Percentiles rank a stretch among this genome's conserved stretches.
Conservation (phyloP, 805 yeast species). For the Candida patagonica region DNA sequence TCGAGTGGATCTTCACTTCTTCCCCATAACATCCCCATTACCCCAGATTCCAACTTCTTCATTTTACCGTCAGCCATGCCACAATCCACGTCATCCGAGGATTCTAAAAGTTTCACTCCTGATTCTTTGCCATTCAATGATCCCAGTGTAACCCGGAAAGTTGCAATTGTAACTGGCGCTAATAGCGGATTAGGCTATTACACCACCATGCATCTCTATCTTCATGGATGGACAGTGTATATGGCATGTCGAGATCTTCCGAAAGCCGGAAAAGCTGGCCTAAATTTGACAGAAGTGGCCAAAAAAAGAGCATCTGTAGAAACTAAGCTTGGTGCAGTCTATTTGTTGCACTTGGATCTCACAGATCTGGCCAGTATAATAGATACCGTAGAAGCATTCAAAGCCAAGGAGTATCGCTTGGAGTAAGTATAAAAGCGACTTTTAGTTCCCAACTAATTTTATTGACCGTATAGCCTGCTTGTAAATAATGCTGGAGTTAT, state of each 20-base stretch:
- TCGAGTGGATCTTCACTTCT: no score
- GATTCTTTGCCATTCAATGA: slow-evolving; percentile 51
- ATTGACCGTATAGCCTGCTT: slow-evolving; percentile 42
- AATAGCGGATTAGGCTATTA: slow-evolving; percentile 74
- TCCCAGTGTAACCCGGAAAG: slow-evolving; percentile 45
- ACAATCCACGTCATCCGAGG: no score
- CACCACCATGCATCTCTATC: slow-evolving; percentile 62
- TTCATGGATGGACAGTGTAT: slow-evolving; percentile 71
- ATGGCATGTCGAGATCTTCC: slow-evolving; percentile 59
- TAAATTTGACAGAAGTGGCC: slow-evolving; percentile 49
- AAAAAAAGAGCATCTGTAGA: slow-evolving; percentile 17
- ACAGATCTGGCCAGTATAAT: slow-evolving; percentile 10
- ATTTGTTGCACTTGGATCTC: slow-evolving; percentile 11
- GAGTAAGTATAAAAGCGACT: slow-evolving; percentile 3
- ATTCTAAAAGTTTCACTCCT: slow-evolving; percentile 27
- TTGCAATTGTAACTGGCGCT: slow-evolving; percentile 74
- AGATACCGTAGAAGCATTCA: slow-evolving; percentile 8
- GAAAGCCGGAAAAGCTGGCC: slow-evolving; percentile 48
- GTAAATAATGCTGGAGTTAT: slow-evolving; percentile 75
- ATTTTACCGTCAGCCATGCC: neutral
- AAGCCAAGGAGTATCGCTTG: slow-evolving; percentile 18
- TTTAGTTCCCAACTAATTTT: neutral
- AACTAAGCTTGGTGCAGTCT: slow-evolving; percentile 11
- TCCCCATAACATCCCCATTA: no score
- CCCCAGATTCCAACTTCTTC: neutral